Conservation (phyloP, 2,329 filamentous ascomycete species). For the Cladosporium sp. region DNA sequence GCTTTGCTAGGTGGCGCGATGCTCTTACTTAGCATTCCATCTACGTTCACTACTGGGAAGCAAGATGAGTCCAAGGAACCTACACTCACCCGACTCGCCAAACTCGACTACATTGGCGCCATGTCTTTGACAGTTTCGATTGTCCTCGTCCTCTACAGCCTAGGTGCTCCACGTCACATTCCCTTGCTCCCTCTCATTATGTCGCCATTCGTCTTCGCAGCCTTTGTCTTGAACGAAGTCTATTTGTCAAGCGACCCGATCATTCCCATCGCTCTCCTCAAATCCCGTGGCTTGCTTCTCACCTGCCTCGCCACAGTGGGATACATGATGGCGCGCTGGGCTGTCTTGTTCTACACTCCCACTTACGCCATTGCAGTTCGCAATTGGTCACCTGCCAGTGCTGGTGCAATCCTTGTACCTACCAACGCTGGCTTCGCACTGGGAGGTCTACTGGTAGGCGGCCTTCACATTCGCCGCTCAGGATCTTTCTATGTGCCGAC, state of each 20-base stretch:
- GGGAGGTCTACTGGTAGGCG: conserved; percentile 69
- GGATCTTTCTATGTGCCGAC: conserved; percentile 64
- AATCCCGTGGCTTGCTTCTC: conserved; percentile 65
- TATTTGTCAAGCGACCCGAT: conserved; percentile 64
- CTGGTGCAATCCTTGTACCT: conserved; percentile 73
- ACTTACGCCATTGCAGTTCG: conserved; percentile 75
- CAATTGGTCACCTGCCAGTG: conserved; percentile 63
- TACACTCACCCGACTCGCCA: conserved; percentile 53
- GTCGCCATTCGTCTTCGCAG: conserved; percentile 55
- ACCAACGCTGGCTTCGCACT: conserved; percentile 75
- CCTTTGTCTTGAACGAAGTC: conserved; percentile 60
- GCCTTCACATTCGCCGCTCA: conserved; percentile 67
- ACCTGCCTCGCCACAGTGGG: conserved; percentile 71
- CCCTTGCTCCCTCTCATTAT: conserved; percentile 56
- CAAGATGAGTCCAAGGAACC: conserved; percentile 34
- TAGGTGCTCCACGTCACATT: conserved; percentile 60
- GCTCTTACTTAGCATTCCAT: conserved; percentile 64
- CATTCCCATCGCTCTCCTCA: conserved; percentile 67
- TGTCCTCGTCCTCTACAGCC: conserved; percentile 66
- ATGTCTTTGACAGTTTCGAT: conserved; percentile 60
- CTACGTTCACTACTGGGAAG: conserved; percentile 23
- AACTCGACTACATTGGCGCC: conserved; percentile 73
- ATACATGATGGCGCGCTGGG: conserved; percentile 78
- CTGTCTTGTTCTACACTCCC: conserved; percentile 74
- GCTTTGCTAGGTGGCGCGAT: conserved; percentile 57